Percentiles rank a stretch among this genome's conserved stretches.
phyloP scores from a whole-genome alignment of 2,329 filamentous ascomycete genomes.

The Diaporthe australafricana region DNA sequence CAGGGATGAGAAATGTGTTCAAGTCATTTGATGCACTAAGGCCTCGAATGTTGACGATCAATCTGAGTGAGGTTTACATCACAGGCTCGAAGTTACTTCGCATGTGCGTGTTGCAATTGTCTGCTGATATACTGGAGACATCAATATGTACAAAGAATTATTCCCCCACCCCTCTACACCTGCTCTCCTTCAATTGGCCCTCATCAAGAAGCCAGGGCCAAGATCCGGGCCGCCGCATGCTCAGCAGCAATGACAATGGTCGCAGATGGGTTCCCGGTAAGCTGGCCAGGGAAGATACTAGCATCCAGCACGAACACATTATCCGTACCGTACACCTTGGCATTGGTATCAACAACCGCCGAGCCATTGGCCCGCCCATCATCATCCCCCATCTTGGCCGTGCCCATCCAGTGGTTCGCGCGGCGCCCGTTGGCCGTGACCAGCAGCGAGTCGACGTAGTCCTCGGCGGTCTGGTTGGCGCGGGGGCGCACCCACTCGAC shows the following conservation, averaged over 20 bases:
- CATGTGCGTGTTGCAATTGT: background rate
- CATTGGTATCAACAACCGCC: constrained; percentile 34
- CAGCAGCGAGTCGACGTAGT: constrained; percentile 61
- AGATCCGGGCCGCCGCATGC: constrained; percentile 31
- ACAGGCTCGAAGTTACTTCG: too few relatives aligned
- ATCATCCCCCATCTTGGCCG: constrained; percentile 35
- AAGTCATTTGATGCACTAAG: too few relatives aligned
- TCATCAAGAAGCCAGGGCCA: constrained; percentile 24
- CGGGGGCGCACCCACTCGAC: constrained; percentile 69
- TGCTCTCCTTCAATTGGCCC: background rate
- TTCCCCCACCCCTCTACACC: too few relatives aligned
- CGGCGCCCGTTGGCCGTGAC: constrained; percentile 34
- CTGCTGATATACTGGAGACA: background rate
- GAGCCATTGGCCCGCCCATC: constrained; percentile 26
- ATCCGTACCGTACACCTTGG: constrained; percentile 37
- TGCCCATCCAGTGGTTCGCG: constrained; percentile 38
- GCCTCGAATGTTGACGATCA: background rate
- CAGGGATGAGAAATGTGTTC: background rate
- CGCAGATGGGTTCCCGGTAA: constrained; percentile 34
- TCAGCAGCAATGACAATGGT: constrained; percentile 34
- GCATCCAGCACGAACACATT: constrained; percentile 38
- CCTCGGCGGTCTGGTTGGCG: constrained; percentile 62
- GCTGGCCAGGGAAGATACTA: constrained; percentile 35
- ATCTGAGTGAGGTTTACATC: background rate
- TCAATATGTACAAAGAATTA: constrained; percentile 19